These are phyloP conservation scores for Xylaria telfairii DNA, from an alignment of 495 filamentous ascomycete species.

Conservation along the genomic window DNA sequence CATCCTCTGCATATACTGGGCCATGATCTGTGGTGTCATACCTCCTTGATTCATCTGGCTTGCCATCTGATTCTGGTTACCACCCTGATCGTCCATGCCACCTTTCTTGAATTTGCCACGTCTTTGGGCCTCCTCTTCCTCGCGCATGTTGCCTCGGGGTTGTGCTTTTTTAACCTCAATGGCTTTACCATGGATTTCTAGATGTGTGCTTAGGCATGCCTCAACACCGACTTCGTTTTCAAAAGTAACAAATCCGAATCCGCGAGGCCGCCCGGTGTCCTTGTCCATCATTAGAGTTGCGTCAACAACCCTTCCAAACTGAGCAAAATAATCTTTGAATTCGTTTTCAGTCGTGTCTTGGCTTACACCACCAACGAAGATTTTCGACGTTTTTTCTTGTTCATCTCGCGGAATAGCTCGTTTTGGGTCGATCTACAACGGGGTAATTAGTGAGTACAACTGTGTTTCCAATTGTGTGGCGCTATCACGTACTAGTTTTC, in stretches of 20 bases:
- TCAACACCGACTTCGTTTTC: slow-evolving; percentile 96
- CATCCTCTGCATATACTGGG: slow-evolving; percentile 96
- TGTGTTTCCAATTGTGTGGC: neutral
- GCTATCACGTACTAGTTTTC: slow-evolving; percentile 85
- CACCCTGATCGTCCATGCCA: slow-evolving; percentile 49
- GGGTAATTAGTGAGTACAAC: neutral
- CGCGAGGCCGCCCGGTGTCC: slow-evolving; percentile 92
- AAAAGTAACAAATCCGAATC: slow-evolving; percentile 99
- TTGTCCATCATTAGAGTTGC: slow-evolving; percentile 99
- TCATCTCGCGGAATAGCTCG: slow-evolving; percentile 97
- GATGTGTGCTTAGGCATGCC: slow-evolving; percentile 75
- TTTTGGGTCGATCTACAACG: slow-evolving; percentile 98
- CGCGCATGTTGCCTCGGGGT: slow-evolving; percentile 90
- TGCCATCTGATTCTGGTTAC: slow-evolving; percentile 47
- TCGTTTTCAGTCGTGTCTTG: slow-evolving; percentile 95
- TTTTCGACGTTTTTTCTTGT: slow-evolving; percentile 96
- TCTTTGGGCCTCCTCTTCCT: slow-evolving; percentile 80
- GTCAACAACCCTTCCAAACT: slow-evolving; percentile 95
- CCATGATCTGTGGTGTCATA: slow-evolving; percentile 96
- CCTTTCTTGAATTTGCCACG: slow-evolving; percentile 64
- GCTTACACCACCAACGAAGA: slow-evolving; percentile 96
- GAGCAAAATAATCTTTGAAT: slow-evolving; percentile 94
- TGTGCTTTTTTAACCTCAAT: slow-evolving; percentile 99
- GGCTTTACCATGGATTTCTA: slow-evolving; percentile 91
- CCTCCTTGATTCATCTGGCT: slow-evolving; percentile 59